Percentiles rank a stretch among this genome's conserved stretches.
Conservation (phyloP, 768 basidiomycete species). For the Polyporus arcularius region DNA sequence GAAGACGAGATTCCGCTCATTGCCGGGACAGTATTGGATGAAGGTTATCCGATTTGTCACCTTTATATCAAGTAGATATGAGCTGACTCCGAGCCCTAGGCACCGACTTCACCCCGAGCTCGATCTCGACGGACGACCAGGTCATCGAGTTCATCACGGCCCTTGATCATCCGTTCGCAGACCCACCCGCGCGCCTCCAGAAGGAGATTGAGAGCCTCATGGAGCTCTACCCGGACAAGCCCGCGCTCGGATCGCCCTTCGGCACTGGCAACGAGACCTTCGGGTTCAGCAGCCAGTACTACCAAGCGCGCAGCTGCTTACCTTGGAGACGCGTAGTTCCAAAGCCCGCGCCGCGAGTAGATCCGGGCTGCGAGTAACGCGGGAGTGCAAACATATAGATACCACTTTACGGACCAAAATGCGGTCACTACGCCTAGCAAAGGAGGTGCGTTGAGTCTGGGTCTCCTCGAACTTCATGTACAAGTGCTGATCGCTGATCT, state of each 20-base stretch:
- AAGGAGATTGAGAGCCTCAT: slow-evolving; percentile 26
- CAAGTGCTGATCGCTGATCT: background rate
- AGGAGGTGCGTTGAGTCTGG: background rate
- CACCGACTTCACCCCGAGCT: slow-evolving; percentile 36
- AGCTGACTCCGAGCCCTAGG: slow-evolving; percentile 24
- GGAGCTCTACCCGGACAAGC: slow-evolving; percentile 42
- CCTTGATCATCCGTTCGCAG: no score
- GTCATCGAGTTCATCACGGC: slow-evolving; percentile 1
- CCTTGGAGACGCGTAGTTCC: slow-evolving; percentile 45
- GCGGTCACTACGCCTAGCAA: slow-evolving; percentile 10
- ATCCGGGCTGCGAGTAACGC: slow-evolving; percentile 39
- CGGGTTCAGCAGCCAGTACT: slow-evolving; percentile 37
- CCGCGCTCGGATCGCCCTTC: slow-evolving; percentile 46
- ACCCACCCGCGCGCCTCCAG: no score
- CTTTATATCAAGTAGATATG: background rate
- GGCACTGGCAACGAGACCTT: slow-evolving; percentile 47
- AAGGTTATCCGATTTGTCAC: no score
- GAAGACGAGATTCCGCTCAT: no score
- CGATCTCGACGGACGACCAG: slow-evolving; percentile 9
- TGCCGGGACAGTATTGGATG: no score
- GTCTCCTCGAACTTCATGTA: no score
- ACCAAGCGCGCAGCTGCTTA: slow-evolving; percentile 38
- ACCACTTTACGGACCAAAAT: slow-evolving; percentile 43
- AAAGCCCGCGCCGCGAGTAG: slow-evolving; percentile 40
- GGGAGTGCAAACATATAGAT: slow-evolving; percentile 42